A percentile compares a stretch with the other conserved stretches of the same genome.
Evolutionary conservation across 1,139 yeast genomes (phyloP).

Genomic region (Pichia sp.): DNA sequence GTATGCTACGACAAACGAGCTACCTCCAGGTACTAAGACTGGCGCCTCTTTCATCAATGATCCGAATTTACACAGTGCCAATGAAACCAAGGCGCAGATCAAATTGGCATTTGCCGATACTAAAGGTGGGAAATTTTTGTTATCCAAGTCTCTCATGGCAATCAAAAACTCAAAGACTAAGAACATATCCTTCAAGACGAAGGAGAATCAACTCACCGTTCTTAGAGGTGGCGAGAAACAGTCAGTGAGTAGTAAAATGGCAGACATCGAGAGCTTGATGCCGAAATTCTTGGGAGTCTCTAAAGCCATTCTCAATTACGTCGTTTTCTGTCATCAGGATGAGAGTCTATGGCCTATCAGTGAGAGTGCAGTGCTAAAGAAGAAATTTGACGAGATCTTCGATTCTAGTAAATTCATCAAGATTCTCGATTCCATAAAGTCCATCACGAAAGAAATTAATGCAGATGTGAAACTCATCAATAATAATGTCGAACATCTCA

Average conservation of each 20-base stretch:
- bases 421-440: constrained; percentile 75
- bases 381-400: constrained; percentile 91
- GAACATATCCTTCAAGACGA: constrained; percentile 68
- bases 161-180: constrained; percentile 48
- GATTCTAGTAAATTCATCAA: constrained; percentile 93
- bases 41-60: constrained; percentile 91
- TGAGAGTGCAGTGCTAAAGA: constrained; percentile 84
- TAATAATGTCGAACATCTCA: constrained; percentile 70
- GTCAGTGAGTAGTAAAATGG: constrained; percentile 74
- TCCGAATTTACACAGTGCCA: constrained; percentile 73
- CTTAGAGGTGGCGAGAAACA: constrained; percentile 57
- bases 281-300: constrained; percentile 86
- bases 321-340: constrained; percentile 96
- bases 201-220: constrained; percentile 80
- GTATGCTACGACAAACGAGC: constrained; percentile 91
- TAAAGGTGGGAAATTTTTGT: constrained; percentile 71
- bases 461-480: constrained; percentile 68
- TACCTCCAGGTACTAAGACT: constrained; percentile 94
- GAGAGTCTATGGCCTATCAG: constrained; percentile 95
- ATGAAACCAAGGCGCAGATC: constrained; percentile 81
- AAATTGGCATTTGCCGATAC: constrained; percentile 77
- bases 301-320: constrained; percentile 80
- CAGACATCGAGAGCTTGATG: constrained; percentile 76
- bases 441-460: constrained; percentile 68
- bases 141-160: constrained; percentile 78